Evolutionary conservation across 2,329 filamentous ascomycete species (phyloP).

Genomic region (Fonsecaea pedrosoi): DNA sequence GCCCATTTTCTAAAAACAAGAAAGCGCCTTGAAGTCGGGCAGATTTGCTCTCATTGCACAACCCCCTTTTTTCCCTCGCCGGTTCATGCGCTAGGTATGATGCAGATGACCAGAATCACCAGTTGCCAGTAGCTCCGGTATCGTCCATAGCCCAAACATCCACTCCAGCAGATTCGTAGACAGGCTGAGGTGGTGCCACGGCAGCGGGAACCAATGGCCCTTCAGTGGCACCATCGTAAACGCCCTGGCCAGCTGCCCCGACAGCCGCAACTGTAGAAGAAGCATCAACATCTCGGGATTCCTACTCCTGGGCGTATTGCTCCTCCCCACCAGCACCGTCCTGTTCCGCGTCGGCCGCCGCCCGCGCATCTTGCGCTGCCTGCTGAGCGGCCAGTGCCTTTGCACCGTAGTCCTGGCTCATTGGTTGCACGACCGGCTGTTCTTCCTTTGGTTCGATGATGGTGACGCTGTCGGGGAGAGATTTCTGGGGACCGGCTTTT

Average conservation of each 20-base stretch:
- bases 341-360: constrained; percentile 50
- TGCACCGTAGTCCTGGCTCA: constrained; percentile 97
- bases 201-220: background rate
- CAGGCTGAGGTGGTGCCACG: background rate
- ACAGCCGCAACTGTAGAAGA: constrained; percentile 16
- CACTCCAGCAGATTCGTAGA: constrained; percentile 5
- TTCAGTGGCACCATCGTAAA: constrained; percentile 17
- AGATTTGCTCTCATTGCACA: background rate
- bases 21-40: background rate
- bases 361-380: constrained; percentile 61
- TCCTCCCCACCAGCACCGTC: constrained; percentile 46
- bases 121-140: background rate
- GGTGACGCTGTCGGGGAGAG: constrained; percentile 96
- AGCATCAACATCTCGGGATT: constrained; percentile 14
- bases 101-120: constrained; percentile 1
- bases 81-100: background rate
- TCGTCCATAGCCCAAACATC: constrained; percentile 2
- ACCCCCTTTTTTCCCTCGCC: background rate
- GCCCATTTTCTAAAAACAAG: background rate
- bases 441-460: constrained; percentile 99
- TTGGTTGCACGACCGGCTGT: constrained; percentile 89
- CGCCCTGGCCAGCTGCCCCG: constrained; percentile 7
- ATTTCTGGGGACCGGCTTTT: constrained; percentile 97
- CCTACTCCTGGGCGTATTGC: constrained; percentile 56
- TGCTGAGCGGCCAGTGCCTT: constrained; percentile 75